These are phyloP conservation scores for Huntiella savannae DNA, from an alignment of 2,329 filamentous ascomycete species.

Conservation along the genomic window DNA sequence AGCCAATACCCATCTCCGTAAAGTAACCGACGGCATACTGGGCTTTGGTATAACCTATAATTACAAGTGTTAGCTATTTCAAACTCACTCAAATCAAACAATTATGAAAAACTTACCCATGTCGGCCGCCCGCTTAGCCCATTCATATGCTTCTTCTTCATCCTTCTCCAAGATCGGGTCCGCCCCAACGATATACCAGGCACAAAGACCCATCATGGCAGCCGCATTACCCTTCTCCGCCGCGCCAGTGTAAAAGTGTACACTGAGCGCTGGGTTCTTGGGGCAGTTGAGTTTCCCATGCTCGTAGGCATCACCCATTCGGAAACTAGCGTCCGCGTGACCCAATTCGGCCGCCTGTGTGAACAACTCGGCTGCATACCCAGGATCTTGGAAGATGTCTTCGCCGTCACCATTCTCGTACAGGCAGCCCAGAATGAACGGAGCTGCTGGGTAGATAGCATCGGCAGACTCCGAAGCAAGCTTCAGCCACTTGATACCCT, in stretches of 20 bases:
- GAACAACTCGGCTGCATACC: constrained; percentile 82
- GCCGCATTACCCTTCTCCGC: constrained; percentile 66
- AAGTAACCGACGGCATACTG: constrained; percentile 94
- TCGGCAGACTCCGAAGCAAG: constrained; percentile 80
- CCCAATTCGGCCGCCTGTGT: constrained; percentile 87
- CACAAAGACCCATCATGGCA: constrained; percentile 96
- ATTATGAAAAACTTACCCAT: constrained; percentile 42
- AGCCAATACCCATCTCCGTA: constrained; percentile 95
- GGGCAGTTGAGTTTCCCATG: constrained; percentile 77
- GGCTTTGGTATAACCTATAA: constrained; percentile 47
- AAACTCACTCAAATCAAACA: not conserved
- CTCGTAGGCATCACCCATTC: constrained; percentile 93
- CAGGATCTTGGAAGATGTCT: constrained; percentile 78
- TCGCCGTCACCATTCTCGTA: constrained; percentile 90
- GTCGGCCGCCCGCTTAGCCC: constrained; percentile 75
- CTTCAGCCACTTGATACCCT: constrained; percentile 94
- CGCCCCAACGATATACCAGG: constrained; percentile 95
- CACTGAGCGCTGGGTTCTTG: constrained; percentile 74
- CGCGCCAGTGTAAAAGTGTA: constrained; percentile 92
- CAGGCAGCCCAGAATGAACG: constrained; percentile 72
- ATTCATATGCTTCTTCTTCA: constrained; percentile 89
- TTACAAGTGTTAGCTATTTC: not conserved
- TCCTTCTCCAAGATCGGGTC: constrained; percentile 85
- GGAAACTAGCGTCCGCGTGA: constrained; percentile 67
- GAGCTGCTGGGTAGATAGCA: constrained; percentile 75